These are phyloP conservation scores for Plasmodium berghei DNA, from an alignment of 169 alveolate species.

Conservation along the genomic window DNA sequence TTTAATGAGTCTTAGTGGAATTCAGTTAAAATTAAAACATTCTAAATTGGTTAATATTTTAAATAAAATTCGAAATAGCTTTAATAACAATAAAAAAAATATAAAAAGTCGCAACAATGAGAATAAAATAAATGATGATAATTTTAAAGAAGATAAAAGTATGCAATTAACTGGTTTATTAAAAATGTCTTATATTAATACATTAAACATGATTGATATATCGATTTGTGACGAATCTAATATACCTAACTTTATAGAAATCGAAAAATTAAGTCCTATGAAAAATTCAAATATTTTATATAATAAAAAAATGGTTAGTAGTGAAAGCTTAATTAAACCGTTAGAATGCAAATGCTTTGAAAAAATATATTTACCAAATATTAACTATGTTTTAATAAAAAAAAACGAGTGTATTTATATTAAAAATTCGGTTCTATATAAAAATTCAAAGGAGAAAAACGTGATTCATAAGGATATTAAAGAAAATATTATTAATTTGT, in stretches of 20 bases:
- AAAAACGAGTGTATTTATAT: slow-evolving; percentile 28
- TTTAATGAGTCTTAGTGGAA: slow-evolving; percentile 27
- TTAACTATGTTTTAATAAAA: slow-evolving; percentile 22
- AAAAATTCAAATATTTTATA: slow-evolving; percentile 6
- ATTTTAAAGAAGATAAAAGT: neutral
- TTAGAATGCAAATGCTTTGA: slow-evolving; percentile 52
- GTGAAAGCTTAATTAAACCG: neutral
- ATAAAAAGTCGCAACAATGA: neutral
- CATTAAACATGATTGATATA: slow-evolving; percentile 46
- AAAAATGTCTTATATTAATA: slow-evolving; percentile 61
- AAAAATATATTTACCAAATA: slow-evolving; percentile 66
- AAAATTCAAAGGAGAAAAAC: slow-evolving; percentile 8
- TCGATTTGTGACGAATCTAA: slow-evolving; percentile 31
- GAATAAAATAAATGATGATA: neutral
- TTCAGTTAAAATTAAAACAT: slow-evolving; percentile 31
- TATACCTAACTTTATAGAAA: neutral
- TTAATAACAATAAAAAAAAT: slow-evolving; percentile 3
- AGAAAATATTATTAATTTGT: slow-evolving; percentile 47
- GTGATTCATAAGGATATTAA: slow-evolving; percentile 55
- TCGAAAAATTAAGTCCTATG: neutral
- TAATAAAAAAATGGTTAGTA: neutral
- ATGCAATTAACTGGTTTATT: slow-evolving; percentile 49
- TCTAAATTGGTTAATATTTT: slow-evolving; percentile 36
- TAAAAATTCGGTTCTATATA: slow-evolving; percentile 8
- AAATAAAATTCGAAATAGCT: slow-evolving; percentile 5